These are phyloP conservation scores for Lipomyces yamadae DNA, from an alignment of 805 yeast species.

Conservation along the genomic window DNA sequence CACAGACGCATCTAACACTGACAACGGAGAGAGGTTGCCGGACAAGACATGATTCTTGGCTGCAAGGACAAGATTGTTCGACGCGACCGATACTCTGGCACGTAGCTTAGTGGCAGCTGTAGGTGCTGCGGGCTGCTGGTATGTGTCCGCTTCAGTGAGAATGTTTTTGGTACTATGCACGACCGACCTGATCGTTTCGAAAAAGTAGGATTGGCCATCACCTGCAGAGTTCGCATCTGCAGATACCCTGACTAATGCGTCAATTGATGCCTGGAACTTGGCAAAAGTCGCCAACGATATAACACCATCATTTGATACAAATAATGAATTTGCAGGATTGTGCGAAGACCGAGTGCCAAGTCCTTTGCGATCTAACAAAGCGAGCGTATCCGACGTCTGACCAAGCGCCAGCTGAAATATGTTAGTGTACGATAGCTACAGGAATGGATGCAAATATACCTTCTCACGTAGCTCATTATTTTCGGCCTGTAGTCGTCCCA, in stretches of 20 bases:
- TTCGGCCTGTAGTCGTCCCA: constrained; percentile 44
- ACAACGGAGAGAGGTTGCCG: constrained; percentile 23
- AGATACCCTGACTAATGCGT: constrained; percentile 45
- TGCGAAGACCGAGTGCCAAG: not conserved
- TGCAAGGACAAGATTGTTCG: constrained; percentile 28
- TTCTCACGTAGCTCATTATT: constrained; percentile 38
- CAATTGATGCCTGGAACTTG: constrained; percentile 45
- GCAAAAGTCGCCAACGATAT: constrained; percentile 40
- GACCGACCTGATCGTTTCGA: constrained; percentile 45
- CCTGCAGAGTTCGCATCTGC: constrained; percentile 29
- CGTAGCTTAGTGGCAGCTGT: constrained; percentile 10
- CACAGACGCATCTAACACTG: constrained; percentile 33
- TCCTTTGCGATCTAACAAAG: constrained; percentile 1
- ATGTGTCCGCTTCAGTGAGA: constrained; percentile 20
- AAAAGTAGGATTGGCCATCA: constrained; percentile 25
- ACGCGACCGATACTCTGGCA: constrained; percentile 18
- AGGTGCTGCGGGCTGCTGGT: constrained; percentile 5
- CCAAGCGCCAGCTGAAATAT: constrained; percentile 1
- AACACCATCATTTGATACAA: constrained; percentile 40
- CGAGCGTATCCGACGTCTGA: not conserved
- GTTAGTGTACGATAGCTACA: not conserved
- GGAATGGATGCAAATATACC: not conserved
- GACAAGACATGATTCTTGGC: constrained; percentile 24
- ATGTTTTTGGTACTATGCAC: constrained; percentile 45
- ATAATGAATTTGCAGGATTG: constrained; percentile 1